These are phyloP conservation scores for Nicotiana tabacum DNA, from an alignment of 257 asterid species.

Conservation along the genomic window DNA sequence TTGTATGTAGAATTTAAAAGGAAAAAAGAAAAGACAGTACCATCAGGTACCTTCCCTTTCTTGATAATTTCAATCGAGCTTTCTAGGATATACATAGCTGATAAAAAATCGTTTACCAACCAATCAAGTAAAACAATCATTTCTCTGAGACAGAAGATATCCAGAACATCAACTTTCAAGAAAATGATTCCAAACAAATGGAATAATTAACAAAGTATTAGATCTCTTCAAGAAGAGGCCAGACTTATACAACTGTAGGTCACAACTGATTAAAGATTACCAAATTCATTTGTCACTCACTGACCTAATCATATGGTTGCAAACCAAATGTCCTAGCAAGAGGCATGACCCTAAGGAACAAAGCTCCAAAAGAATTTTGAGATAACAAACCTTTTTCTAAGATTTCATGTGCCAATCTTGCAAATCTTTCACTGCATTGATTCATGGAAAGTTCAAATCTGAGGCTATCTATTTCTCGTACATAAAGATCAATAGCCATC, in stretches of 20 bases:
- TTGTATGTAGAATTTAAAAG: neutral
- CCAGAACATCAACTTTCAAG: too few species aligned
- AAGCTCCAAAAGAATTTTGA: neutral
- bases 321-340: neutral
- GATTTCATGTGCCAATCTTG: constrained; percentile 70
- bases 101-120: neutral
- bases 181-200: too few species aligned
- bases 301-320: neutral
- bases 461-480: constrained; percentile 81
- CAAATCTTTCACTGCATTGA: constrained; percentile 56
- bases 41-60: neutral
- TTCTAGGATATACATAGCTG: neutral
- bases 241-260: neutral
- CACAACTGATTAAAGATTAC: neutral
- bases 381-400: constrained; percentile 57
- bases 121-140: too few species aligned
- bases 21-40: neutral
- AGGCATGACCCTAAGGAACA: neutral
- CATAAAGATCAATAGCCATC: constrained; percentile 95
- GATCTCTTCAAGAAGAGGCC: neutral
- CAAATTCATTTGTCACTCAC: neutral
- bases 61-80: neutral
- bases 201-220: too few species aligned
- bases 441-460: constrained; percentile 98
- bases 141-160: too few species aligned